A percentile compares a stretch with the other conserved stretches of the same genome.
Conservation (phyloP, 305 asterid species). For the Andrographis paniculata region DNA sequence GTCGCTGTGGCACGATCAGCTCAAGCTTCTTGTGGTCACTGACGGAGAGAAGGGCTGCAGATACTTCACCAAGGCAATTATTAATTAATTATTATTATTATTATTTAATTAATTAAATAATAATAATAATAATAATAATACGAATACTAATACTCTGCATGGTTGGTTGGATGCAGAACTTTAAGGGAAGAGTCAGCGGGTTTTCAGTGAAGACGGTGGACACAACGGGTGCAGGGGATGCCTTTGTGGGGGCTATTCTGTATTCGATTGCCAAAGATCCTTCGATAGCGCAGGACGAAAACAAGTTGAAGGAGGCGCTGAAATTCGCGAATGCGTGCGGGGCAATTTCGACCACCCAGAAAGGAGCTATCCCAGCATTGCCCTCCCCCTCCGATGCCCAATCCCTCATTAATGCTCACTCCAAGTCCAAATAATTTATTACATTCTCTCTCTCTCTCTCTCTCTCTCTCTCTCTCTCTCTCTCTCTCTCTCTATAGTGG, state of each 20-base stretch:
- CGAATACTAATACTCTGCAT: background rate
- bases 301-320: constrained; percentile 38
- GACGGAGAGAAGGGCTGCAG: constrained; percentile 69
- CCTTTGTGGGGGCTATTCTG: constrained; percentile 67
- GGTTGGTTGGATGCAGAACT: constrained; percentile 22
- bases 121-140: too few species aligned
- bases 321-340: constrained; percentile 64
- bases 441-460: too few species aligned
- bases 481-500: too few species aligned
- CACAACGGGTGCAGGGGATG: constrained; percentile 86
- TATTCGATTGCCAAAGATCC: constrained; percentile 51
- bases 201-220: constrained; percentile 53
- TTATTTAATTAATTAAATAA: too few species aligned
- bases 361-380: constrained; percentile 73
- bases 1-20: constrained; percentile 56
- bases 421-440: too few species aligned
- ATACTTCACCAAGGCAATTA: constrained; percentile 57
- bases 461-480: too few species aligned
- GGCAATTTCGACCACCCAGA: constrained; percentile 65
- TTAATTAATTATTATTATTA: background rate
- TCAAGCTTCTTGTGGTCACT: constrained; percentile 71
- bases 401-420: too few species aligned
- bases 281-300: constrained; percentile 48
- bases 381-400: constrained; percentile 48
- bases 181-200: constrained; percentile 43